phyloP scores from a whole-genome alignment of 2,329 filamentous ascomycete genomes.

The Talaromyces albobiverticillius region DNA sequence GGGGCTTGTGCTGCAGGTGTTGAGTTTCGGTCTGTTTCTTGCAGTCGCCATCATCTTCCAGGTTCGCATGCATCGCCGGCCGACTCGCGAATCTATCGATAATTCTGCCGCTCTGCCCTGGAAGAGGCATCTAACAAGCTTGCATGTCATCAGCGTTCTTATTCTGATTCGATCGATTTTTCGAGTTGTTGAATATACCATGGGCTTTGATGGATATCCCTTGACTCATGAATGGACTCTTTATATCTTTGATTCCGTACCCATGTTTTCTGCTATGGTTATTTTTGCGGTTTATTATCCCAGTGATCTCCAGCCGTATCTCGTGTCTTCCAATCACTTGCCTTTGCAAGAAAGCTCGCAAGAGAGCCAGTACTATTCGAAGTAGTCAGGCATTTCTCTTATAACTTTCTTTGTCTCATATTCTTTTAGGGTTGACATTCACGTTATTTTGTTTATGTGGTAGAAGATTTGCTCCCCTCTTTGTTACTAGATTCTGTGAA shows the following conservation, averaged over 20 bases:
- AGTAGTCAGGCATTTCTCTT: too few relatives aligned
- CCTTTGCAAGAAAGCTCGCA: too few relatives aligned
- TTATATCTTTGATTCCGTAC: slow-evolving; percentile 22
- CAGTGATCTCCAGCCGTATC: too few relatives aligned
- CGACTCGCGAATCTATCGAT: slow-evolving; percentile 25
- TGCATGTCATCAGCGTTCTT: slow-evolving; percentile 18
- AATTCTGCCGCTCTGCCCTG: slow-evolving; percentile 27
- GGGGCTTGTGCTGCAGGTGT: slow-evolving; percentile 29
- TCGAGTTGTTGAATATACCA: slow-evolving; percentile 20
- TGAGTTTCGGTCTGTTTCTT: slow-evolving; percentile 29
- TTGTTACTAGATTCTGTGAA: too few relatives aligned
- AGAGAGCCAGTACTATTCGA: too few relatives aligned
- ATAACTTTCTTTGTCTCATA: too few relatives aligned
- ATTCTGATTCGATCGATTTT: slow-evolving; percentile 21
- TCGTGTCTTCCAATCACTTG: too few relatives aligned
- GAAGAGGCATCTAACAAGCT: slow-evolving; percentile 33
- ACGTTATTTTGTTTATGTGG: too few relatives aligned
- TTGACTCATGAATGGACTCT: slow-evolving; percentile 19
- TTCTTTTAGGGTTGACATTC: too few relatives aligned
- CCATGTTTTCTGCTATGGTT: slow-evolving; percentile 18
- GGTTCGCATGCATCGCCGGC: slow-evolving; percentile 24
- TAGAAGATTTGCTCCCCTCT: too few relatives aligned
- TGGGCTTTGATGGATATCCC: slow-evolving; percentile 19
- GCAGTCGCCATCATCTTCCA: slow-evolving; percentile 24
- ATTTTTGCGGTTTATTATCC: slow-evolving; percentile 41